Conservation (phyloP, 202 grass and related monocot species). For the Schoenoplectus triqueter region DNA sequence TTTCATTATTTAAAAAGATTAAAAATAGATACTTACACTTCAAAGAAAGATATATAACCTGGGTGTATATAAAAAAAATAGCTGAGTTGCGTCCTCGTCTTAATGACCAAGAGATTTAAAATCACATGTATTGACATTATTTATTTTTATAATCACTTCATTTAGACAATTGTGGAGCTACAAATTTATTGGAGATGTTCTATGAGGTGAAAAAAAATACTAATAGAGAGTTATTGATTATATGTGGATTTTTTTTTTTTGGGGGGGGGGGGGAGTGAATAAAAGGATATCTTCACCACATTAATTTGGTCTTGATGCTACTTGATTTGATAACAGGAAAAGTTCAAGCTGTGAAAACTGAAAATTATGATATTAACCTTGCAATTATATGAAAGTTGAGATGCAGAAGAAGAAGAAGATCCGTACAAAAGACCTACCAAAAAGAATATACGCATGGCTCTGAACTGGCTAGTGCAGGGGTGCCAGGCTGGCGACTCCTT, state of each 20-base stretch:
- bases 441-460: slow-evolving; percentile 47
- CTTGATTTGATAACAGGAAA: background rate
- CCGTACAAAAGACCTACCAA: slow-evolving; percentile 46
- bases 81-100: background rate
- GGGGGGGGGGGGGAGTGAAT: background rate
- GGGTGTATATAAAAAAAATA: background rate
- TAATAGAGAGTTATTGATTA: no score
- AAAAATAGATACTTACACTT: no score
- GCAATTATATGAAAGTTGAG: slow-evolving; percentile 35
- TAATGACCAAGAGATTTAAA: background rate
- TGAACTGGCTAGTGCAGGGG: slow-evolving; percentile 48
- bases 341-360: background rate
- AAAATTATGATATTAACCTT: slow-evolving; percentile 30
- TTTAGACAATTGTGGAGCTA: background rate
- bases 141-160: slow-evolving; percentile 1
- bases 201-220: background rate
- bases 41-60: background rate
- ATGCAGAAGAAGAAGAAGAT: slow-evolving; percentile 53
- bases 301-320: background rate
- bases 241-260: background rate
- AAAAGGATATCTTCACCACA: background rate
- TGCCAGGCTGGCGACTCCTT: slow-evolving; percentile 57
- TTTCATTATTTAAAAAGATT: no score
- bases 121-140: background rate
- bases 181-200: background rate